phyloP scores from a whole-genome alignment of 495 filamentous ascomycete species.

The Penicillium diatomitis region DNA sequence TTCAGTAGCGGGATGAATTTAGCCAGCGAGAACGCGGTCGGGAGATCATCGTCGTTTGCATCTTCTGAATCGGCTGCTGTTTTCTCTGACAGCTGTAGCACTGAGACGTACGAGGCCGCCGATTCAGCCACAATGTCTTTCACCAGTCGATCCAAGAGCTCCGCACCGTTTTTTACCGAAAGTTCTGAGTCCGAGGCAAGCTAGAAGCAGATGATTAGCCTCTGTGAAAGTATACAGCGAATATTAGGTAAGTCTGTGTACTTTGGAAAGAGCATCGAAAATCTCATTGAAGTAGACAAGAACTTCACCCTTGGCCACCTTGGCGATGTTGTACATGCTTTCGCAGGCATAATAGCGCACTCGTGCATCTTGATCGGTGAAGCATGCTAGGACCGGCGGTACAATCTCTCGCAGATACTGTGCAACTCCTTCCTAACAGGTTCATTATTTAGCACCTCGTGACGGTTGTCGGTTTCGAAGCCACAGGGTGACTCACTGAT shows the following conservation, averaged over 20 bases:
- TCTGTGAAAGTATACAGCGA: no score
- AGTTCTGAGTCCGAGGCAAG: slow-evolving; percentile 92
- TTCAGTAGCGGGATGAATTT: slow-evolving; percentile 88
- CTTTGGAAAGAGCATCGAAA: slow-evolving; percentile 95
- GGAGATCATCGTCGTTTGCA: slow-evolving; percentile 47
- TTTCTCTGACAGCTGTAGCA: slow-evolving; percentile 53
- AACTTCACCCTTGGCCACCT: slow-evolving; percentile 97
- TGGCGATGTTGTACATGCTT: slow-evolving; percentile 99
- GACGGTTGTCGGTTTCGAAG: no score
- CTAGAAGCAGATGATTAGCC: slow-evolving; percentile 31
- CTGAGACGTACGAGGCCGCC: slow-evolving; percentile 87
- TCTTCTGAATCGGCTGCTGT: slow-evolving; percentile 35
- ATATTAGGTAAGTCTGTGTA: slow-evolving; percentile 25
- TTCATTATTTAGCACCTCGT: no score
- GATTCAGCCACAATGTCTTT: slow-evolving; percentile 98
- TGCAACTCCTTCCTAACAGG: slow-evolving; percentile 67
- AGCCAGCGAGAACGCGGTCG: slow-evolving; percentile 86
- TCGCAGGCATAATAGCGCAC: slow-evolving; percentile 99
- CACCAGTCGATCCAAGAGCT: slow-evolving; percentile 88
- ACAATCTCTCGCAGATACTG: slow-evolving; percentile 88
- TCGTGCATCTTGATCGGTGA: slow-evolving; percentile 94
- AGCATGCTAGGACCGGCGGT: slow-evolving; percentile 96
- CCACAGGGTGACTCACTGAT: slow-evolving; percentile 49
- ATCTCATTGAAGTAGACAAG: slow-evolving; percentile 95
- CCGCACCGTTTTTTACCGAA: slow-evolving; percentile 97